These are phyloP conservation scores for Baeospora myosura DNA, from an alignment of 1,284 basidiomycete species.

Conservation along the genomic window DNA sequence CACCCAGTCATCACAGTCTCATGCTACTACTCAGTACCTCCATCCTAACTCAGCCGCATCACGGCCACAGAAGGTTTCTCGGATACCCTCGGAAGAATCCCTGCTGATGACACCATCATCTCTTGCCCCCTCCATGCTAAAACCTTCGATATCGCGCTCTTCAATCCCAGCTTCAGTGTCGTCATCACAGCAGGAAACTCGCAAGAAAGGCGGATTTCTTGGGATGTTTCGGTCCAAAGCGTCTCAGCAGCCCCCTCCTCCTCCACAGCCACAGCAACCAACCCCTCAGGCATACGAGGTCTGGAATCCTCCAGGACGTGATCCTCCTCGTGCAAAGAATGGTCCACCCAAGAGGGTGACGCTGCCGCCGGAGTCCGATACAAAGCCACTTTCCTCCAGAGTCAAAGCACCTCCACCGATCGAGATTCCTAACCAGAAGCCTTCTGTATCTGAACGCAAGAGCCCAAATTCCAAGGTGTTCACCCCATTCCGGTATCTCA, in stretches of 20 bases:
- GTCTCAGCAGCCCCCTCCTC: conserved; percentile 1
- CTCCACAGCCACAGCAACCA: not conserved
- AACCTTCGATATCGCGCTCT: conserved; percentile 28
- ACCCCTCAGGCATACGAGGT: conserved; percentile 18
- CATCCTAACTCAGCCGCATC: too few species aligned
- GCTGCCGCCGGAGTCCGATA: conserved; percentile 1
- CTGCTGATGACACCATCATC: conserved; percentile 49
- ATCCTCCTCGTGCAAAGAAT: conserved; percentile 12
- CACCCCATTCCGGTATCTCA: conserved; percentile 53
- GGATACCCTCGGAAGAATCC: conserved; percentile 33
- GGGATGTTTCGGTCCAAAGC: conserved; percentile 23
- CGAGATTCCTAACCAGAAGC: conserved; percentile 17
- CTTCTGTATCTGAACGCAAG: conserved; percentile 25
- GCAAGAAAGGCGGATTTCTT: conserved; percentile 28
- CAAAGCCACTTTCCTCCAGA: conserved; percentile 13
- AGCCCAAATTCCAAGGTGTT: conserved; percentile 42
- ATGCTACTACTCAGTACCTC: not conserved
- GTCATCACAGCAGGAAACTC: conserved; percentile 22
- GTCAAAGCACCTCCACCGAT: conserved; percentile 23
- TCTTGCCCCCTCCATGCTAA: conserved; percentile 35
- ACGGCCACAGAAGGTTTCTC: conserved; percentile 5
- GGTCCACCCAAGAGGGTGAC: conserved; percentile 8
- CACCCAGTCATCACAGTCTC: too few species aligned
- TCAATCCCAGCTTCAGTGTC: conserved; percentile 30
- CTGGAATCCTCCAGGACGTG: conserved; percentile 20